Base-by-base conservation (phyloP, 2,329 filamentous ascomycete genomes). In the Monilinia laxa region DNA sequence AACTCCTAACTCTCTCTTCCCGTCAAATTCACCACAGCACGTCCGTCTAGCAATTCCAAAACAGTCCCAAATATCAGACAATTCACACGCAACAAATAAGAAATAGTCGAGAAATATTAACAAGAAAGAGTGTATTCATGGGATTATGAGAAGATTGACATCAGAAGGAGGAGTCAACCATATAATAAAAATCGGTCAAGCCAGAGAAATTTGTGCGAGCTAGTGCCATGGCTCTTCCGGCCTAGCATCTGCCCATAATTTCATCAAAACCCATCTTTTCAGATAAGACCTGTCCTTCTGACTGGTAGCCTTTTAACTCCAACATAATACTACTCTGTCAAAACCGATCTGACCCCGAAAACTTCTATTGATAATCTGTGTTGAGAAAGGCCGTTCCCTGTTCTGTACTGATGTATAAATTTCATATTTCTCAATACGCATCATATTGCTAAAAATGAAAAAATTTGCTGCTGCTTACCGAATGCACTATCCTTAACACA, bases 251-350 rank as follows among this genome's bases (percentile, higher is more conserved):
- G 28, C 28, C 28, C 28, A 31, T 14, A 5, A 49, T 59, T 16
- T n/a, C 7, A 23, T 49, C 20, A 3, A 49, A 38, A 35, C 45
- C 57, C 42, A 60, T 49, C 42, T 18, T 16, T n/a, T 2, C 16
- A 60, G 57, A 62, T 62, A 62, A 62, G 58, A 38, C 14, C 58
- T 38, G 31, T 5, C n/a, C 14, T 38, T 62, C 28, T 62, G 4
- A 62, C 58, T 62, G 45, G 58, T 60, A 49, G 57, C 42, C 18
- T 28, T 35, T n/a, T 35, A 23, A 49, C 28, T 42, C 28, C 42
- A 35, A 49, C 57, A 49, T 47, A 47, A 47, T 60, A 60, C 57
- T 35, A 23, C 57, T 35, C 57, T 60, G 42, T 60, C 57, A 60
- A 60, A 23, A 47, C 56, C 56, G 40, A 47, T 23, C 31, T 45